phyloP scores from a whole-genome alignment of 208 protist genomes.

The Novymonas esmeraldas region DNA sequence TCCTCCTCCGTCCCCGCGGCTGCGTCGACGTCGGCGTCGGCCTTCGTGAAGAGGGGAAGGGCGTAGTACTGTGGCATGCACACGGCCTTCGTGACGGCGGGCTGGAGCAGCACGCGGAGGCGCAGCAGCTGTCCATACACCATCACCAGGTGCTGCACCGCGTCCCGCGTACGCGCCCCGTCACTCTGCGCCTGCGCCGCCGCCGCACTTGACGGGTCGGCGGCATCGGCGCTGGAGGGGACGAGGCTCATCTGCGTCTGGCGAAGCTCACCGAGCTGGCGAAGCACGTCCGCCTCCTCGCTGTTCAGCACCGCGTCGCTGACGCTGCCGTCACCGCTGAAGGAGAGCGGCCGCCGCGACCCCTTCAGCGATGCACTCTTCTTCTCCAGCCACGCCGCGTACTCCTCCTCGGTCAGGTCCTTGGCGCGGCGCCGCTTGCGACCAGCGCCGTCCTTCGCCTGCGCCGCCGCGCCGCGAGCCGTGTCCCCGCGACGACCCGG shows the following conservation, averaged over 20 bases:
- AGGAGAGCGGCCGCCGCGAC: slow-evolving; percentile 22
- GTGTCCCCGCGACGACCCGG: no score
- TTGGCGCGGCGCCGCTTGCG: slow-evolving; percentile 32
- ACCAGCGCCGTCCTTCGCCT: slow-evolving; percentile 4
- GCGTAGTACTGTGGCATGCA: slow-evolving; percentile 86
- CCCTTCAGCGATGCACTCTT: slow-evolving; percentile 32
- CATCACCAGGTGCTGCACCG: slow-evolving; percentile 66
- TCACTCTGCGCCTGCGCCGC: slow-evolving; percentile 2
- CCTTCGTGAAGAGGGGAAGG: slow-evolving; percentile 39
- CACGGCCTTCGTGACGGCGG: slow-evolving; percentile 56
- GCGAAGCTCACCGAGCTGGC: slow-evolving; percentile 37
- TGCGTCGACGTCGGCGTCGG: slow-evolving; percentile 21
- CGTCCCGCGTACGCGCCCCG: slow-evolving; percentile 41
- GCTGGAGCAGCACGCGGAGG: slow-evolving; percentile 78
- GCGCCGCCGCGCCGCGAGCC: background rate
- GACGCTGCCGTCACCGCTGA: slow-evolving; percentile 23
- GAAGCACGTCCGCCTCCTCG: slow-evolving; percentile 36
- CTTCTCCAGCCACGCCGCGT: slow-evolving; percentile 66
- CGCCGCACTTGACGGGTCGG: no score
- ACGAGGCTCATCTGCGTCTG: slow-evolving; percentile 33
- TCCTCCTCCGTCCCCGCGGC: slow-evolving; percentile 11
- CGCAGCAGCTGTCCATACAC: slow-evolving; percentile 75
- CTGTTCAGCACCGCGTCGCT: slow-evolving; percentile 16
- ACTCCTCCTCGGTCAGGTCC: slow-evolving; percentile 77
- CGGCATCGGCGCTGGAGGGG: background rate